These are phyloP conservation scores for Neoascochyta sp. DNA, from an alignment of 2,329 filamentous ascomycete species.

Conservation along the genomic window DNA sequence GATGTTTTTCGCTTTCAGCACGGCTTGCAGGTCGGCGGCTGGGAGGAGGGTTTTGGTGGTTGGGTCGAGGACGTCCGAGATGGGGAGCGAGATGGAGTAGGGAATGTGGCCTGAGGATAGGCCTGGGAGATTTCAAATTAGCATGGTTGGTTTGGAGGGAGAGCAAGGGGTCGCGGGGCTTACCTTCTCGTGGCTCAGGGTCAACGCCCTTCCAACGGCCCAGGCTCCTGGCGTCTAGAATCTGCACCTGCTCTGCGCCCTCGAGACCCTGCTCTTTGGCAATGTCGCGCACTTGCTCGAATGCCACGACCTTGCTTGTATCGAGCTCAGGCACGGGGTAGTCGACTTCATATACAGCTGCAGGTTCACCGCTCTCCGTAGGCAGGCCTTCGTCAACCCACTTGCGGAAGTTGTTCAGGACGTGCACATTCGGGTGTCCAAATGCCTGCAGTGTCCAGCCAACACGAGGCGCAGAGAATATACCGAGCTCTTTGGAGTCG, in stretches of 20 bases:
- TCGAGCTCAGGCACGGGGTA: slow-evolving; percentile 48
- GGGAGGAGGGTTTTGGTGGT: slow-evolving; percentile 77
- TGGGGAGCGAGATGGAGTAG: slow-evolving; percentile 76
- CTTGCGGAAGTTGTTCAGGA: slow-evolving; percentile 93
- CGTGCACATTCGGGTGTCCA: slow-evolving; percentile 81
- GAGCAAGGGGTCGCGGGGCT: too few relatives aligned
- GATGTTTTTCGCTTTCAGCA: slow-evolving; percentile 78
- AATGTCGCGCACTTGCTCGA: slow-evolving; percentile 77
- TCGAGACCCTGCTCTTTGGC: slow-evolving; percentile 76
- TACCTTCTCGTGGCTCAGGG: slow-evolving; percentile 78
- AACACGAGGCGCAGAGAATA: slow-evolving; percentile 90
- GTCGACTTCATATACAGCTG: slow-evolving; percentile 42
- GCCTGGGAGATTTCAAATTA: slow-evolving; percentile 28
- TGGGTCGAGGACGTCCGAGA: slow-evolving; percentile 75
- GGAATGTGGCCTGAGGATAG: slow-evolving; percentile 90
- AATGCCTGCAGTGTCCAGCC: slow-evolving; percentile 92
- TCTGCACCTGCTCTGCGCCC: slow-evolving; percentile 76
- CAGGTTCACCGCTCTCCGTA: slow-evolving; percentile 70
- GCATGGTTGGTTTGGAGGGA: too few relatives aligned
- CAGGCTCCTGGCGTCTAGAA: slow-evolving; percentile 78
- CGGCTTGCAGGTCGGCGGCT: slow-evolving; percentile 63
- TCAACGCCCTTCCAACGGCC: slow-evolving; percentile 79
- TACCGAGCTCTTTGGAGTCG: slow-evolving; percentile 83
- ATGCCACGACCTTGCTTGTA: slow-evolving; percentile 66
- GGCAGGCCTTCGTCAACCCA: slow-evolving; percentile 84